phyloP scores from a whole-genome alignment of 352 stramenopile species.

The Stramenopiles sp. region DNA sequence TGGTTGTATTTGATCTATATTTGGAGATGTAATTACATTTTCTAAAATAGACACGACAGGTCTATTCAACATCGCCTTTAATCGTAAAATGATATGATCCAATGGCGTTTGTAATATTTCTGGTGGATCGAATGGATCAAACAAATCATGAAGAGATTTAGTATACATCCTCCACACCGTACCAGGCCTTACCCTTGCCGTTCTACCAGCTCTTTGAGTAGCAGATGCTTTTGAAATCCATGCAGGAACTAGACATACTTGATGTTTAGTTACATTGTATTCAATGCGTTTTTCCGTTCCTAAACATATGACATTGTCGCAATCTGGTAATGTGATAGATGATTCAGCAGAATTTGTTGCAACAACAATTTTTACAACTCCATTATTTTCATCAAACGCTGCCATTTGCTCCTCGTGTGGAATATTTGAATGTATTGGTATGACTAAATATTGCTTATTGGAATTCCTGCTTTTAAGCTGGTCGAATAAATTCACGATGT shows the following conservation, averaged over 20 bases:
- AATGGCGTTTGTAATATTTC: slow-evolving; percentile 29
- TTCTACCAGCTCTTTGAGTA: slow-evolving; percentile 14
- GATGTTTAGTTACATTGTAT: slow-evolving; percentile 36
- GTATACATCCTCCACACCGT: slow-evolving; percentile 22
- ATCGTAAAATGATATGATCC: slow-evolving; percentile 14
- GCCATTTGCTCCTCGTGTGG: slow-evolving; percentile 52
- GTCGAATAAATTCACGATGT: slow-evolving; percentile 47
- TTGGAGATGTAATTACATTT: slow-evolving; percentile 16
- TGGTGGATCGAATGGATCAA: slow-evolving; percentile 33
- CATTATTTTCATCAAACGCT: slow-evolving; percentile 28
- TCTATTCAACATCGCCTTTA: slow-evolving; percentile 11
- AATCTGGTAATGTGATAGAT: slow-evolving; percentile 47
- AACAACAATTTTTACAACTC: slow-evolving; percentile 25
- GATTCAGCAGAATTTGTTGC: slow-evolving; percentile 53
- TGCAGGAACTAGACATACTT: slow-evolving; percentile 28
- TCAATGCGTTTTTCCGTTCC: slow-evolving; percentile 42
- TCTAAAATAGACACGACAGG: slow-evolving; percentile 12
- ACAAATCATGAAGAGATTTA: slow-evolving; percentile 28
- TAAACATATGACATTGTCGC: slow-evolving; percentile 51
- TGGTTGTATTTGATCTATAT: neutral
- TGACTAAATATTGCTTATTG: slow-evolving; percentile 25
- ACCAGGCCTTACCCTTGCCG: slow-evolving; percentile 37
- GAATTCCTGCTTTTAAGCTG: slow-evolving; percentile 25
- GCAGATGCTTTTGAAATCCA: slow-evolving; percentile 1
- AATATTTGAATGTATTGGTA: slow-evolving; percentile 51